phyloP scores from a whole-genome alignment of 208 protist genomes.

The Trypanosoma caninum region DNA sequence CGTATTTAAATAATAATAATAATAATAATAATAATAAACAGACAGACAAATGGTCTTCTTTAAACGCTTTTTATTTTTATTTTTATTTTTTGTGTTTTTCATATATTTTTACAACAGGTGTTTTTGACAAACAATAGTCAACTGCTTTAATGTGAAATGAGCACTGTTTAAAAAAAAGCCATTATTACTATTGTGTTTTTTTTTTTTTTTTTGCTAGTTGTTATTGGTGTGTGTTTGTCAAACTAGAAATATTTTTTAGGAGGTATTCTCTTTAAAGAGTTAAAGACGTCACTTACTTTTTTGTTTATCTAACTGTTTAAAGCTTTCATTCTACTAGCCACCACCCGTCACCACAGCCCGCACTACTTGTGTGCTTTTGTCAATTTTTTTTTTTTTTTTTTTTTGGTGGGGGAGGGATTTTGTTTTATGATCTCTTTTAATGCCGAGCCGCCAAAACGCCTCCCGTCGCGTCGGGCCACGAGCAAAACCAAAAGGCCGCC shows the following conservation, averaged over 20 bases:
- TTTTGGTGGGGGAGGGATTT: neutral
- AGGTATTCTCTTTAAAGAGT: neutral
- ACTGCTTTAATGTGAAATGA: too few relatives aligned
- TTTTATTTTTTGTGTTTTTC: neutral
- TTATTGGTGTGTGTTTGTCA: too few relatives aligned
- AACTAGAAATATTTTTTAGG: neutral
- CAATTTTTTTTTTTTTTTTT: neutral
- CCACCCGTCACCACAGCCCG: neutral
- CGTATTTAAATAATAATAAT: neutral
- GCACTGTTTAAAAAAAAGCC: too few relatives aligned
- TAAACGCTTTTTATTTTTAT: neutral
- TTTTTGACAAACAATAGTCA: too few relatives aligned
- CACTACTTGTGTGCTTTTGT: too few relatives aligned
- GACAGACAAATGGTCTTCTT: neutral
- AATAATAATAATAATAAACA: neutral
- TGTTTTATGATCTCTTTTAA: too few relatives aligned
- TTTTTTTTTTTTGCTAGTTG: neutral
- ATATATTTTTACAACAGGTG: too few relatives aligned
- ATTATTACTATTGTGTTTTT: neutral
- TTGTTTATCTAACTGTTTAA: neutral
- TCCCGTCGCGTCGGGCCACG: neutral
- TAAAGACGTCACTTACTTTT: neutral
- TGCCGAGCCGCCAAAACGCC: conserved; percentile 3
- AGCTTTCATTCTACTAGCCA: neutral
- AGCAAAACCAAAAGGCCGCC: neutral